Percentiles rank a stretch among this genome's conserved stretches.
Evolutionary conservation across 2,329 filamentous ascomycete species (phyloP).

Genomic region (Pseudogymnoascus sp.): DNA sequence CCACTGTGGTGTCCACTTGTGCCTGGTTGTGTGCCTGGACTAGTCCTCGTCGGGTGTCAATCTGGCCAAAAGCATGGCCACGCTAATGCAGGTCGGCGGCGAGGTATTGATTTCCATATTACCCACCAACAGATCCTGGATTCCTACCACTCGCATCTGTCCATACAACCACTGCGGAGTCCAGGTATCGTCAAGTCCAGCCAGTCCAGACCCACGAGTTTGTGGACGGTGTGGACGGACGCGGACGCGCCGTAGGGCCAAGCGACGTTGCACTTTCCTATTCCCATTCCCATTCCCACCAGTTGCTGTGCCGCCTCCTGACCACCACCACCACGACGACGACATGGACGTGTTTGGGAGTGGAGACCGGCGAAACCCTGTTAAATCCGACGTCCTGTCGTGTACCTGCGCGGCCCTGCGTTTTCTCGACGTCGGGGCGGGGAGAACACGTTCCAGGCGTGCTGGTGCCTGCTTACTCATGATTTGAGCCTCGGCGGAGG

Average conservation of each 20-base stretch:
- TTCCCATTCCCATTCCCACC: neutral
- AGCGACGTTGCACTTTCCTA: slow-evolving; percentile 11
- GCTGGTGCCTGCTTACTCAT: neutral
- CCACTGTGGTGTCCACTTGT: neutral
- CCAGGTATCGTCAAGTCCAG: neutral
- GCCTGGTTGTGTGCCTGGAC: neutral
- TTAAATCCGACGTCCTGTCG: neutral
- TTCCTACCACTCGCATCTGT: neutral
- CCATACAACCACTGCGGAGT: neutral
- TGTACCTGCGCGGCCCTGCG: slow-evolving; percentile 8
- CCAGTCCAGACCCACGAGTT: neutral
- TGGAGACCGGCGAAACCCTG: neutral
- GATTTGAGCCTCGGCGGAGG: neutral
- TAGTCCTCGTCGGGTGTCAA: neutral
- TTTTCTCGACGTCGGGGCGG: slow-evolving; percentile 19
- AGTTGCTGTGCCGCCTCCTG: slow-evolving; percentile 12
- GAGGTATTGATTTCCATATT: slow-evolving; percentile 19
- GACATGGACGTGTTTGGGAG: slow-evolving; percentile 16
- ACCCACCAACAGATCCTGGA: neutral
- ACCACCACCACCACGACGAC: slow-evolving; percentile 23
- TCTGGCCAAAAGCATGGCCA: neutral
- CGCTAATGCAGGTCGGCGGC: slow-evolving; percentile 15
- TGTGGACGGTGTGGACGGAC: too few species aligned
- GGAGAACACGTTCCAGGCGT: slow-evolving; percentile 11
- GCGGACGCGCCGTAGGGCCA: neutral